Percentiles rank a stretch among this genome's conserved stretches.
phyloP scores from a whole-genome alignment of 73 alveolate genomes.

The Symbiodinium natans region DNA sequence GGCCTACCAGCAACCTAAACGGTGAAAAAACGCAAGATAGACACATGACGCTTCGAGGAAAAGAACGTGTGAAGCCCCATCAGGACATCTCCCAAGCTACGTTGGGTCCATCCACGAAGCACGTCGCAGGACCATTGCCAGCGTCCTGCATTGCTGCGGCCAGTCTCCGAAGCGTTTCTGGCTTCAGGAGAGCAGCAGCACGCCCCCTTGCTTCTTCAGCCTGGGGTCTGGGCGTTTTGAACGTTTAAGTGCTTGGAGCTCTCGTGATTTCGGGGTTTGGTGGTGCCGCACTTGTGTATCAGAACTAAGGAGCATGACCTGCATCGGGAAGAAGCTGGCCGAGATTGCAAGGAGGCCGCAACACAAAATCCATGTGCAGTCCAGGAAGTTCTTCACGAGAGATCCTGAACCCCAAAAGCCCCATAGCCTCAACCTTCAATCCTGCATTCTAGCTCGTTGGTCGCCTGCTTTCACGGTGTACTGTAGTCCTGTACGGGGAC shows the following conservation, averaged over 20 bases:
- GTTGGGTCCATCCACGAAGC: conserved; percentile 1
- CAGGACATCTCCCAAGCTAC: not conserved
- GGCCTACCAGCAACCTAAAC: too few species aligned
- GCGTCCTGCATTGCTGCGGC: not conserved
- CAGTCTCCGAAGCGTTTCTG: not conserved
- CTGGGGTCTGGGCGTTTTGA: not conserved
- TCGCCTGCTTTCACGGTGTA: too few species aligned
- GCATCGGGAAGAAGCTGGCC: not conserved
- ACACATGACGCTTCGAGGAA: too few species aligned
- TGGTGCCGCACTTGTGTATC: too few species aligned
- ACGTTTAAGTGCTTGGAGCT: not conserved
- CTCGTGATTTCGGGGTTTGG: not conserved
- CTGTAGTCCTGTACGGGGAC: too few species aligned
- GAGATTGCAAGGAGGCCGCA: not conserved
- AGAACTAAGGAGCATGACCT: not conserved
- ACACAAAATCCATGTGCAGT: not conserved
- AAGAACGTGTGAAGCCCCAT: too few species aligned
- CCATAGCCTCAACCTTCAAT: too few species aligned
- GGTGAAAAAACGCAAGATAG: too few species aligned
- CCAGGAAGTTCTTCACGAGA: not conserved
- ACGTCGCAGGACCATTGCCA: not conserved
- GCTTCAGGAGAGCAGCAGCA: not conserved
- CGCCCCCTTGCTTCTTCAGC: not conserved
- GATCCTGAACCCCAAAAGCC: too few species aligned
- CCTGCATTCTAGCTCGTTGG: too few species aligned